Conservation (phyloP, 805 yeast species). For the Candida odintsovae region DNA sequence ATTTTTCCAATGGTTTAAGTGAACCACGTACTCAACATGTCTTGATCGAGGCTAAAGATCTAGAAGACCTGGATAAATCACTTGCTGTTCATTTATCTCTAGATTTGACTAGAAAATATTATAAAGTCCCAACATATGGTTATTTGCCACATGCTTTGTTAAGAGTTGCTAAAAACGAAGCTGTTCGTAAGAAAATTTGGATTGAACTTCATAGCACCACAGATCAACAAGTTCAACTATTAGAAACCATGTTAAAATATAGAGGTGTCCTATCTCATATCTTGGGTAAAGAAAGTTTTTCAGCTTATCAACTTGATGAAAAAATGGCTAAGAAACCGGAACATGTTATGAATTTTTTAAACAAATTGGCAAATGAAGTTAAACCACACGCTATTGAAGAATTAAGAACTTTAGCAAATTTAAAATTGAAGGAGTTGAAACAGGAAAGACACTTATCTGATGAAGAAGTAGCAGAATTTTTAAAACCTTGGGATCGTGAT, state of each 20-base stretch:
- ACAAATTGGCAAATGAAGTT: constrained; percentile 47
- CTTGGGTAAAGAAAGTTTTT: constrained; percentile 64
- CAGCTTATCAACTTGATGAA: constrained; percentile 77
- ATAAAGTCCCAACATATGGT: constrained; percentile 55
- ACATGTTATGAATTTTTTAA: constrained; percentile 66
- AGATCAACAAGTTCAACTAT: constrained; percentile 49
- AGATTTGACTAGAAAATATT: constrained; percentile 34
- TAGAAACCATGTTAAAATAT: constrained; percentile 55
- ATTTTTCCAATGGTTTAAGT: constrained; percentile 39
- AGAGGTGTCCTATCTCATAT: constrained; percentile 68
- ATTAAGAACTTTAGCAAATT: constrained; percentile 39
- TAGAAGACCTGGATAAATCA: constrained; percentile 18
- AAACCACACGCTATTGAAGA: constrained; percentile 56
- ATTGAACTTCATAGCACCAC: constrained; percentile 62
- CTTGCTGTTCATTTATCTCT: constrained; percentile 25
- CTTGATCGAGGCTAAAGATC: constrained; percentile 16
- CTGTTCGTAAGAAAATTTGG: constrained; percentile 69
- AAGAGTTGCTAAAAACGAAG: constrained; percentile 47
- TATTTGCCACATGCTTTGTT: constrained; percentile 61
- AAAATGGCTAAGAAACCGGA: constrained; percentile 85
- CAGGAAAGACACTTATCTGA: constrained; percentile 23
- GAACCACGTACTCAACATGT: constrained; percentile 14
- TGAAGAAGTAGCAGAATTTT: constrained; percentile 36
- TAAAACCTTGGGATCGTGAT: constrained; percentile 93
- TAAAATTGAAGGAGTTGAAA: constrained; percentile 28